Percentiles rank a stretch among this genome's conserved stretches.
Evolutionary conservation across 2,329 filamentous ascomycete genomes (phyloP).

Genomic region (Neoascochyta sp.): DNA sequence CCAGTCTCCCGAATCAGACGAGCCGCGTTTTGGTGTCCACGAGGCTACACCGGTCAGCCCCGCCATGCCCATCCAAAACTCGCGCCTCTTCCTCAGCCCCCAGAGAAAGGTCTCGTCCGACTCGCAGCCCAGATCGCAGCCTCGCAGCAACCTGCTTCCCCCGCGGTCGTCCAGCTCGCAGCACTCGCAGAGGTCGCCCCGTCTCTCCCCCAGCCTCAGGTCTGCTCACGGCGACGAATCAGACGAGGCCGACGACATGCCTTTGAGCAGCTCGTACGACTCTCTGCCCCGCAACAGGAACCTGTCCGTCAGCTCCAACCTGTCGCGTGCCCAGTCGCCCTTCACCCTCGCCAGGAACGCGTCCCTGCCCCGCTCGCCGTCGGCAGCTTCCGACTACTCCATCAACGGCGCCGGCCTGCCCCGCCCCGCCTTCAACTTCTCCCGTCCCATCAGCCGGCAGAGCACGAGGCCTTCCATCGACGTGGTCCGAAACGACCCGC

Average conservation of each 20-base stretch:
- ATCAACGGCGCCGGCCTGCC: constrained; percentile 56
- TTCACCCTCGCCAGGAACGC: constrained; percentile 60
- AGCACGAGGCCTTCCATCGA: constrained; percentile 52
- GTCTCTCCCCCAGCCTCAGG: constrained; percentile 44
- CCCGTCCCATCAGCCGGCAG: constrained; percentile 76
- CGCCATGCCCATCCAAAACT: constrained; percentile 30
- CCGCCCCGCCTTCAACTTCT: constrained; percentile 87
- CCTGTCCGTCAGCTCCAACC: constrained; percentile 66
- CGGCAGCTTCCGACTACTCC: constrained; percentile 77
- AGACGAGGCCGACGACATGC: constrained; percentile 66
- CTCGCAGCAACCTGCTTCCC: constrained; percentile 34
- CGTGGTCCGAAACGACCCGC: constrained; percentile 31
- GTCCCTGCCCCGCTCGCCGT: constrained; percentile 68
- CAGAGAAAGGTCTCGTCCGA: constrained; percentile 42
- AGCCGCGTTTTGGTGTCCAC: constrained; percentile 41
- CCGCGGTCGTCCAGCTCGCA: constrained; percentile 41
- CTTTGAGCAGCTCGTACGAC: constrained; percentile 57
- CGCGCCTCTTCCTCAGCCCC: constrained; percentile 34
- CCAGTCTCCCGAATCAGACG: constrained; percentile 45
- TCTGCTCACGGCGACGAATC: constrained; percentile 54
- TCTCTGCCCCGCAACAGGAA: constrained; percentile 65
- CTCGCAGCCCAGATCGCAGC: constrained; percentile 22
- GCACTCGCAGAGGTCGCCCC: constrained; percentile 30
- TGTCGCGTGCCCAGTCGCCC: constrained; percentile 59
- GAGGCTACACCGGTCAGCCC: constrained; percentile 44